Evolutionary conservation across 768 basidiomycete species (phyloP), one percentile per base, ranked within the genome.

Genomic region (Filobasidium floriforme): DNA sequence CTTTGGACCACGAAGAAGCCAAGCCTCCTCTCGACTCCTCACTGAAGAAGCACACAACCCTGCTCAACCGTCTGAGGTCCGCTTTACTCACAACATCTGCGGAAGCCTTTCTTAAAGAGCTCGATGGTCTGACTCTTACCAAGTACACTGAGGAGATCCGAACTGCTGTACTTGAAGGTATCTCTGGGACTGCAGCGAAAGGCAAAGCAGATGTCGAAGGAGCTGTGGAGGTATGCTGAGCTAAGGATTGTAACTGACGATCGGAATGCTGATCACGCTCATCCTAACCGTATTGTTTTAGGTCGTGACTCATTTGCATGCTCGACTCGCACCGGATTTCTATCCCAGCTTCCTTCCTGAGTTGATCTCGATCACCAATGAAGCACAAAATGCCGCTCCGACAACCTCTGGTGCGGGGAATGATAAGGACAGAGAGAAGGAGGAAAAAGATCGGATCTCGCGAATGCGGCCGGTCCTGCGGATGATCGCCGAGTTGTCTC

Each of bases 71-170:
- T 54, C 88, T 97, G 72, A 86, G 88, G 55, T 90, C 88, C 74
- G 89, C 90, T 19, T 83, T 98, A 73, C 74, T 80, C 32, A 69
- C 76, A 12, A 73, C 77, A 10, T 76, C 78, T 0, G 64, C 77
- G 12, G 90, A 92, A 72, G 87, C 90, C 73, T 86, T 94, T 67
- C 80, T 96, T 71, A 97, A 92, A 79, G 96, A 99, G 73, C 86
- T 96, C 69, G 88, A 92, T 68, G 83, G 88, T 0, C 83, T 99
- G 63, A 87, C 90, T 1, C 82, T 99, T 65, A 92, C 92, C 80
- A 98, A 96, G 79, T 98, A 99, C 76, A 83, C 93, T 59, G 93
- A 96, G 74, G 96, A 99, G 80, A 88, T 97, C 68, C 89, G 88
- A 1, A 85, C 86, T 12, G 93, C 92, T 7, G 82, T 88, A 0